Evolutionary conservation across 768 basidiomycete genomes (phyloP).

Genomic region (Sarcodon sp.): DNA sequence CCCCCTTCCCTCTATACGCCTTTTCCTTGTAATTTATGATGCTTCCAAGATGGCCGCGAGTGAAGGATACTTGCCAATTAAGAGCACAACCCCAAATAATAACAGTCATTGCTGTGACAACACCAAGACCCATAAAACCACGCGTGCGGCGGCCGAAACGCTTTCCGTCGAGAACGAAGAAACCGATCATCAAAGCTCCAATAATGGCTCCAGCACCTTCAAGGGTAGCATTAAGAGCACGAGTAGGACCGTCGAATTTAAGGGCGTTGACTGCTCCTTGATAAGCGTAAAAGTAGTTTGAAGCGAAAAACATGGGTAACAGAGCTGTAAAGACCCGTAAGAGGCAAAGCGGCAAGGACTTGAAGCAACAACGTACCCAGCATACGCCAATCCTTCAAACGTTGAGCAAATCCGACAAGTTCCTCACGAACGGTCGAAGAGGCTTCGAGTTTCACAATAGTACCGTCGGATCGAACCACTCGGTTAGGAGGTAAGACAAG

Average conservation of each 20-base stretch:
- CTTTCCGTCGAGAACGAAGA: conserved; percentile 22
- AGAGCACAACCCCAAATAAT: conserved; percentile 26
- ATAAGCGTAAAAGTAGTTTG: conserved; percentile 34
- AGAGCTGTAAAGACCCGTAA: conserved; percentile 11
- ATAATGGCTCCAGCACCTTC: conserved; percentile 26
- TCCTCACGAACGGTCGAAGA: conserved; percentile 18
- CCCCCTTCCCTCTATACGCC: conserved; percentile 20
- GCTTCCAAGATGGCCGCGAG: conserved; percentile 9
- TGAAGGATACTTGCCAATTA: conserved; percentile 27
- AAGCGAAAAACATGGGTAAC: conserved; percentile 30
- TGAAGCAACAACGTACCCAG: conserved; percentile 10
- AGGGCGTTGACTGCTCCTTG: conserved; percentile 26
- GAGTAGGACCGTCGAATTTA: conserved; percentile 28
- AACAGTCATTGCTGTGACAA: conserved; percentile 18
- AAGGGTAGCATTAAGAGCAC: conserved; percentile 27
- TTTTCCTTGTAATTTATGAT: conserved; percentile 20
- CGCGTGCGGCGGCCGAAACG: conserved; percentile 22
- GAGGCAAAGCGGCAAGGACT: background rate
- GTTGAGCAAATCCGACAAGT: conserved; percentile 13
- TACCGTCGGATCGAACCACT: conserved; percentile 27
- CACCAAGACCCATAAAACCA: conserved; percentile 22
- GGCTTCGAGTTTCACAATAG: conserved; percentile 22
- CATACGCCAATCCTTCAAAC: conserved; percentile 29
- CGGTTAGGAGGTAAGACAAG: conserved; percentile 23
- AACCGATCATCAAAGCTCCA: conserved; percentile 29